Evolutionary conservation across 2,329 filamentous ascomycete species (phyloP), one percentile per base, ranked within the genome.

Genomic region (Botrytis deweyae): DNA sequence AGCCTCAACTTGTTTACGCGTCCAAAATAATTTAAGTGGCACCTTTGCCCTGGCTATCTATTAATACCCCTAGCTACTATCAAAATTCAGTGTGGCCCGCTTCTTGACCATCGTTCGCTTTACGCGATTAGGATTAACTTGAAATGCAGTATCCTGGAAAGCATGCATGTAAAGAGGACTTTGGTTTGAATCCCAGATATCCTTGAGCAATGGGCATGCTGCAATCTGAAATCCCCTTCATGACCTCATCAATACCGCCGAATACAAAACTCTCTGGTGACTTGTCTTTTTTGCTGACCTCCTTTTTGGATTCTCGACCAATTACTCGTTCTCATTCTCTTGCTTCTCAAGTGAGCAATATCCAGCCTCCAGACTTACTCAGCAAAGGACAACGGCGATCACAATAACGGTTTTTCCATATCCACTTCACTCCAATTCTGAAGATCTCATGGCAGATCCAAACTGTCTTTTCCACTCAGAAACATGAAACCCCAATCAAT

Each of bases 321-420:
- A 64, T 64, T 42, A 64, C 25, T 29, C 29, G 7, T 3, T 20
- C 38, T 29, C 18, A 42, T 29, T 63, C 61, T 42, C 25, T 18
- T 18, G n/a, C 14, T 29, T n/a, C 36, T 63, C 36, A 63, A 14
- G 59, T 40, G 36, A 62, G 36, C 33, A 62, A 40, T 8, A 62
- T 62, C 12, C 36, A 16, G 59, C 25, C 33, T 49, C 20, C 36
- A 25, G 59, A 62, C 20, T 49, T 49, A 36, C 29, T 66, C 64
- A 49, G 46, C 46, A 29, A n/a, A 36, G n/a, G 7, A 67, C n/a
- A 40, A 29, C 22, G 46, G 65, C 46, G 44, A 67, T 67, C 65
- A 67, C 65, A 67, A 67, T 67, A 67, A 67, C 65, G 65, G 65
- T 29, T 67, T 55, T 65, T 25, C 61, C 29, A 36, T n/a, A 38